phyloP scores from a whole-genome alignment of 805 yeast species.

The Candida awuae region DNA sequence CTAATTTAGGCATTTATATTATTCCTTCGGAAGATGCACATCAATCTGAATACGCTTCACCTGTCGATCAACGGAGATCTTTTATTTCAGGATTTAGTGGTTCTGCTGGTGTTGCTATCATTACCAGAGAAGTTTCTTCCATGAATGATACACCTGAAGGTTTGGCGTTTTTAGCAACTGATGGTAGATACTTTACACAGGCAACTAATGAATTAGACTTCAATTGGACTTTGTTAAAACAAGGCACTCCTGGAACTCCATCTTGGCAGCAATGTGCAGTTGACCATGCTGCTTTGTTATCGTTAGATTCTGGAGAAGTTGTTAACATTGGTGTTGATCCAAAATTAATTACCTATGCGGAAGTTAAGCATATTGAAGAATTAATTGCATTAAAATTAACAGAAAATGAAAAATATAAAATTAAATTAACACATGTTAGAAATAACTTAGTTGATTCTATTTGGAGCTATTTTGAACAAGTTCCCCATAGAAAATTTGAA shows the following conservation, averaged over 20 bases:
- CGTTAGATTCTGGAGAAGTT: constrained; percentile 36
- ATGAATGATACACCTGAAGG: constrained; percentile 49
- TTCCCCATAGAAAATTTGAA: constrained; percentile 49
- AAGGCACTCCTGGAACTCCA: constrained; percentile 41
- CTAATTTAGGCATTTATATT: constrained; percentile 59
- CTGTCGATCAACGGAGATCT: constrained; percentile 45
- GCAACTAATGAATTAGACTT: constrained; percentile 52
- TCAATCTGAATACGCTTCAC: constrained; percentile 53
- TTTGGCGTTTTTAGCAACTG: constrained; percentile 47
- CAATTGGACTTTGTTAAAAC: constrained; percentile 50
- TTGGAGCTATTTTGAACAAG: constrained; percentile 48
- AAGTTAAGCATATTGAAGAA: constrained; percentile 28
- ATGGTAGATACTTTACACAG: constrained; percentile 53
- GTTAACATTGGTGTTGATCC: constrained; percentile 41
- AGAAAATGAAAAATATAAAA: constrained; percentile 25
- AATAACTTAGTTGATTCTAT: constrained; percentile 43
- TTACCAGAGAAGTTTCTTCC: constrained; percentile 45
- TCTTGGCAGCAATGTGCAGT: constrained; percentile 55
- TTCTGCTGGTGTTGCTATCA: constrained; percentile 52
- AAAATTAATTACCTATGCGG: constrained; percentile 34
- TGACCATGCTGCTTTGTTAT: constrained; percentile 40
- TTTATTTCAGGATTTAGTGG: constrained; percentile 56
- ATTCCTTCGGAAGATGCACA: constrained; percentile 56
- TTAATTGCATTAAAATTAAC: constrained; percentile 26
- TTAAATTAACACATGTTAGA: constrained; percentile 37